phyloP scores from a whole-genome alignment of 2,329 filamentous ascomycete species.

The Dendryphion nanum region DNA sequence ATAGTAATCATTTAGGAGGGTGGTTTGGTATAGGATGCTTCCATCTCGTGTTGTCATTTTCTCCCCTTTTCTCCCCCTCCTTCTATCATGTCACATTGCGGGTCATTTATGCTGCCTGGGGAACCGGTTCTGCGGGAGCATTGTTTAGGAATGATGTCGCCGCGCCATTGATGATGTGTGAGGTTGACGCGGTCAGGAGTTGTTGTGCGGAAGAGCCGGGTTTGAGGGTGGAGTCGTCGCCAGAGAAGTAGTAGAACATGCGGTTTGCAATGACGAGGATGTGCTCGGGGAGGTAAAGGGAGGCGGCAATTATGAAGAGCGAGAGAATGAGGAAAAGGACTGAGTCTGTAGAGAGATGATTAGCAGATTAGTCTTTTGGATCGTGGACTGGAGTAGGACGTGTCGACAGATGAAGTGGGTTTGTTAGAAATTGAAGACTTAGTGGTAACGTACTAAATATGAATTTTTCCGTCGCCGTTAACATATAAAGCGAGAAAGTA shows the following conservation, averaged over 20 bases:
- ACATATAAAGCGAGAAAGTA: conserved; percentile 95
- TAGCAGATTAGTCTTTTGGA: background rate
- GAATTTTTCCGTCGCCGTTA: conserved; percentile 93
- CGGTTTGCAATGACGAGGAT: conserved; percentile 77
- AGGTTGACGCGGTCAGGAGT: conserved; percentile 6
- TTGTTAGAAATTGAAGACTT: conserved; percentile 3
- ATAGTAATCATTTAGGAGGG: too few species aligned
- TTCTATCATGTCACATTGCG: too few species aligned
- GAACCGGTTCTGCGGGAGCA: too few species aligned
- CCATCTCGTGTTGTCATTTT: too few species aligned
- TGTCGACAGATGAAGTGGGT: conserved; percentile 12
- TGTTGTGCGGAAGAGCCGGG: conserved; percentile 12
- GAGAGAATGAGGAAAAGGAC: conserved; percentile 86
- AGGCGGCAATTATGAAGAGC: conserved; percentile 80
- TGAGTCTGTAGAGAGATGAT: conserved; percentile 70
- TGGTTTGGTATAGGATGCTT: too few species aligned
- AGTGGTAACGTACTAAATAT: conserved; percentile 75
- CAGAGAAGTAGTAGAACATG: conserved; percentile 92
- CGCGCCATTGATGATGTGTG: conserved; percentile 4
- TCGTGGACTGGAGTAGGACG: conserved; percentile 3
- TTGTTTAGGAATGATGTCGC: conserved; percentile 9
- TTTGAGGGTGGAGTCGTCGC: conserved; percentile 57
- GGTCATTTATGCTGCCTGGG: too few species aligned
- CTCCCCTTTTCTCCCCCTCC: too few species aligned
- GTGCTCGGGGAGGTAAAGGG: conserved; percentile 93